Conservation (phyloP, 306 rosid species). For the Carpinus fangiana region DNA sequence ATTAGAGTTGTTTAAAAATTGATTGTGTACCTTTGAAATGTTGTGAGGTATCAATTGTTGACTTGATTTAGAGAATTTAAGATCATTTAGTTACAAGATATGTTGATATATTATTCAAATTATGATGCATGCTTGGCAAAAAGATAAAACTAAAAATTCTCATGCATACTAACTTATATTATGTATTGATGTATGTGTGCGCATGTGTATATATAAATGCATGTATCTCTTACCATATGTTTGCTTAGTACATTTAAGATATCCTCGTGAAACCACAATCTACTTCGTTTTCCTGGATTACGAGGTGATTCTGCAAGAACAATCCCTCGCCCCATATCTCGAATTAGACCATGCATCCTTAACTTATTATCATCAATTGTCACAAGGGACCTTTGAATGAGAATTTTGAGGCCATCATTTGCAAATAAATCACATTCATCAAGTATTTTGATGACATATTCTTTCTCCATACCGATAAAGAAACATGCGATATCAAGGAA, state of each 20-base stretch:
- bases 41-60: neutral
- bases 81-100: too few relatives aligned
- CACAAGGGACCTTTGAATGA: conserved; percentile 31
- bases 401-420: conserved; percentile 25
- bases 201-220: neutral
- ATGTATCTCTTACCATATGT: neutral
- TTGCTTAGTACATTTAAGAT: neutral
- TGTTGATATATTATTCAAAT: too few relatives aligned
- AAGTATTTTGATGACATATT: conserved; percentile 18
- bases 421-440: conserved; percentile 35
- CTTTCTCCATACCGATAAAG: conserved; percentile 30
- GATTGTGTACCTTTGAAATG: neutral
- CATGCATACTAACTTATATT: too few relatives aligned
- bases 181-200: too few relatives aligned
- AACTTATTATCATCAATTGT: conserved; percentile 12
- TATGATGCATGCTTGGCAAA: neutral
- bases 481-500: conserved; percentile 47
- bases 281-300: conserved; percentile 19
- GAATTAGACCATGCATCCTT: conserved; percentile 28
- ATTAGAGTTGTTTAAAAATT: too few relatives aligned
- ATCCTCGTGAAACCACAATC: conserved; percentile 16
- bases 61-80: too few relatives aligned
- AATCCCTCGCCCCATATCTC: conserved; percentile 48
- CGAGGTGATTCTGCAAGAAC: conserved; percentile 7
- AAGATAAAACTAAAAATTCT: neutral